Percentiles rank a stretch among this genome's conserved stretches.
These are phyloP conservation scores for Rosa multiflora DNA, from an alignment of 306 rosid species.

Conservation along the genomic window DNA sequence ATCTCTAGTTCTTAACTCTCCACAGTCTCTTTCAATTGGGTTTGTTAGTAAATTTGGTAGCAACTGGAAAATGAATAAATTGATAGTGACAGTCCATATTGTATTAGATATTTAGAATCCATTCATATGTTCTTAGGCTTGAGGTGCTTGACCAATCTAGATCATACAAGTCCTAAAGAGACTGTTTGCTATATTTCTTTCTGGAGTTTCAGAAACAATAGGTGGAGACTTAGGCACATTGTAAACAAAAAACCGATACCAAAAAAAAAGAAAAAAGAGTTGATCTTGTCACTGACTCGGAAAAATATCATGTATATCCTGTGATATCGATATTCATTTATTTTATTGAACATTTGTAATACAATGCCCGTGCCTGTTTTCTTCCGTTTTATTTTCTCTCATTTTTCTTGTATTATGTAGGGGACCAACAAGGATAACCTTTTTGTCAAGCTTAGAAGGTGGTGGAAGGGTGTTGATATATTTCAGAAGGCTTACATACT, in stretches of 20 bases:
- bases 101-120: constrained; percentile 1
- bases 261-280: background rate
- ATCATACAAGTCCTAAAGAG: constrained; percentile 16
- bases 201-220: background rate
- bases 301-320: background rate
- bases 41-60: background rate
- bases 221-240: background rate
- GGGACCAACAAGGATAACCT: constrained; percentile 45
- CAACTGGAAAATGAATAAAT: background rate
- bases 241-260: background rate
- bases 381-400: constrained; percentile 17
- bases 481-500: constrained; percentile 88
- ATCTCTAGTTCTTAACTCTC: constrained; percentile 8
- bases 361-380: background rate
- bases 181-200: constrained; percentile 3
- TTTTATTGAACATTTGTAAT: background rate
- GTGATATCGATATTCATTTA: background rate
- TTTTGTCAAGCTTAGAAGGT: constrained; percentile 83
- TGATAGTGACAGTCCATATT: background rate
- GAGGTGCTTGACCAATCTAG: constrained; percentile 6
- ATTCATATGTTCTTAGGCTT: background rate
- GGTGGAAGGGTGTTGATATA: constrained; percentile 97
- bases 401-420: constrained; percentile 45
- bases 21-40: background rate
- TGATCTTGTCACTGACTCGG: background rate